Base-by-base conservation (phyloP, 176 grass and related monocot genomes). In the Alloteropsis semialata region DNA sequence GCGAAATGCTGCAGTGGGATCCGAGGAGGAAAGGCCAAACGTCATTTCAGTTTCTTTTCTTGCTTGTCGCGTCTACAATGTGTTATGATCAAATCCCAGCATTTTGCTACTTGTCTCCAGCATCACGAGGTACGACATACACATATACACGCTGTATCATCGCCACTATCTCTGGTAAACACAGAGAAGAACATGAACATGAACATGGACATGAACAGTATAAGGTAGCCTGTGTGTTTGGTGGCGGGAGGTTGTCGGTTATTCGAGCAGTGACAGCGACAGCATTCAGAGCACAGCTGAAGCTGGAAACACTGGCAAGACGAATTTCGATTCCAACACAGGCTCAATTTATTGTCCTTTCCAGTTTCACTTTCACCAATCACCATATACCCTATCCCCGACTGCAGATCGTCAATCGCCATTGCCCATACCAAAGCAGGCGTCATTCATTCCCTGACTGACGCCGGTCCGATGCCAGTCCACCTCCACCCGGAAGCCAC, bases 21-120 rank as follows among this genome's bases (percentile, higher is more conserved):
- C 84, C 84, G 59, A 81, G 71, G 59, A 81, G 71, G 78, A 75
- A 81, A 10, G n/a, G 44, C 54, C 27, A 15, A 62, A 49, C 5
- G 6, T 60, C 22, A 1, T 61, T 70, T 62, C 22, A 32, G 4
- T 16, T 22, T 42, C 15, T 15, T 5, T n/a, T 4, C 2, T 45
- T 36, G 7, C 34, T 42, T 42, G 29, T 76, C 27, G n/a, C 68
- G 10, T 44, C 13, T 67, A 50, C 21, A 8, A 56, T 16, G 83
- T 69, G 30, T 39, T 43, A 84, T 65, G 71, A 65, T 84, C 33
- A 64, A 48, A 34, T 57, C 29, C 48, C 12, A 68, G 61, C 49
- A 55, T 68, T 66, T 61, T 55, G 59, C 33, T 65, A 38, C 69
- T 64, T 19, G 25, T 51, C 29, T 46, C 67, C 2, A 57, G 54